Evolutionary conservation across 192 early-diverging fungal genomes (phyloP).

Genomic region (Entomortierella lignicola): DNA sequence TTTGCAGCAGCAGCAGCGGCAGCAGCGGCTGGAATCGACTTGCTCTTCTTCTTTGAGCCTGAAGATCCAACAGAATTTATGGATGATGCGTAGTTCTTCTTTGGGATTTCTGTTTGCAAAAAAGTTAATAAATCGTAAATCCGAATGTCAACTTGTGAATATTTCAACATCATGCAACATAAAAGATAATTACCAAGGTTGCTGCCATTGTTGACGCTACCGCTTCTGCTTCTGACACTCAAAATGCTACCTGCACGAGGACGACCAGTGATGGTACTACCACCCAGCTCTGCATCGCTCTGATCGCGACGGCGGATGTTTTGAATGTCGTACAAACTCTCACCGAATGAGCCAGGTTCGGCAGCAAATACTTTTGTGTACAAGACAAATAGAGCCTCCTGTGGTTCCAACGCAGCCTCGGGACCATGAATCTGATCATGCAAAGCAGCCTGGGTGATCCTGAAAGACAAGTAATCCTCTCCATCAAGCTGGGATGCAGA

Average conservation of each 20-base stretch:
- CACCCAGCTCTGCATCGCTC: constrained; percentile 4
- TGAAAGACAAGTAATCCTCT: constrained; percentile 68
- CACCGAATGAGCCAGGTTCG: constrained; percentile 33
- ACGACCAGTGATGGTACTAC: neutral
- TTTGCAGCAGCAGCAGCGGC: constrained; percentile 50
- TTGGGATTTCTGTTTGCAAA: constrained; percentile 54
- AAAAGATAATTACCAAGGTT: constrained; percentile 29
- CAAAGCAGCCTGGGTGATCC: constrained; percentile 69
- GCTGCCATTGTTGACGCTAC: constrained; percentile 12
- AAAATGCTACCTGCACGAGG: constrained; percentile 41
- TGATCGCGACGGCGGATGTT: constrained; percentile 29
- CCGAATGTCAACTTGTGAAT: no score
- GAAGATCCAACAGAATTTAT: constrained; percentile 47
- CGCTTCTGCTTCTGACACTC: constrained; percentile 37
- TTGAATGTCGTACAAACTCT: constrained; percentile 50
- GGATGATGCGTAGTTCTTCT: constrained; percentile 54
- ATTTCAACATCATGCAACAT: neutral
- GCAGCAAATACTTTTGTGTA: constrained; percentile 66
- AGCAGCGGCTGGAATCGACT: constrained; percentile 3
- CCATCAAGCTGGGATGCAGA: constrained; percentile 59
- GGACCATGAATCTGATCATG: constrained; percentile 64
- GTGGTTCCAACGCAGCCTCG: constrained; percentile 63
- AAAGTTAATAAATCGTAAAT: no score
- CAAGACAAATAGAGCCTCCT: constrained; percentile 71
- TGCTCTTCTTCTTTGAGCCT: constrained; percentile 32